Evolutionary conservation across 2,329 filamentous ascomycete genomes (phyloP), one percentile per base, ranked within the genome.

Genomic region (Ceratocystis cacaofunesta): DNA sequence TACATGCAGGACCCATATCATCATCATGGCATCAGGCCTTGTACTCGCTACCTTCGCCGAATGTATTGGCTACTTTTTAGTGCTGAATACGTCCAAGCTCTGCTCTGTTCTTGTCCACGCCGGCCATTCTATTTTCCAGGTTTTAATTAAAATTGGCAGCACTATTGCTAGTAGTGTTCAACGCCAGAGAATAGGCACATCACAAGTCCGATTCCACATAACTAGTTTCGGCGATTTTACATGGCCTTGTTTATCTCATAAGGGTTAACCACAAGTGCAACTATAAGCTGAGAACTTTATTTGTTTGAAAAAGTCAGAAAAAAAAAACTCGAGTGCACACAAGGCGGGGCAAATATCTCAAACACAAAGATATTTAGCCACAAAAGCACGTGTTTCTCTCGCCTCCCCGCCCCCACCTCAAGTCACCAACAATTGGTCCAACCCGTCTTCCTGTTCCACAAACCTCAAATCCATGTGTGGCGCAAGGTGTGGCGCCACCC

Each of bases 381-480:
- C 52, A 62, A 17, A 52, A 55, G 50, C 46, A 25, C 30, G 44
- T 63, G 50, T 63, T 63, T 63, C 46, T 63, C 28, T 63, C 52
- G 52, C 52, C 22, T 57, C 52, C 52, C 52, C 52, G 28, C 52
- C 52, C 52, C 52, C 52, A 57, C 52, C 17, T 57, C 52, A 55
- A 55, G 3, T 62, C 22, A 6, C 50, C 50, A 55, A 15, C 50
- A 36, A 46, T 32, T n/a, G 46, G 46, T n/a, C 46, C 8, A 48
- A 3, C 43, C 36, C 22, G n/a, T 17, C 28, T 25, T 43, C 43
- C 43, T 41, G 32, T 62, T 62, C 60, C 60, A 46, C 43, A 62
- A 41, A 43, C 30, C 17, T 30, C 32, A 46, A 41, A 30, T 12
- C 22, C 43, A 15, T 7, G 5, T 62, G 43, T 43, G 60, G 36